phyloP scores from a whole-genome alignment of 768 basidiomycete species.

The Termitomyces heimii region DNA sequence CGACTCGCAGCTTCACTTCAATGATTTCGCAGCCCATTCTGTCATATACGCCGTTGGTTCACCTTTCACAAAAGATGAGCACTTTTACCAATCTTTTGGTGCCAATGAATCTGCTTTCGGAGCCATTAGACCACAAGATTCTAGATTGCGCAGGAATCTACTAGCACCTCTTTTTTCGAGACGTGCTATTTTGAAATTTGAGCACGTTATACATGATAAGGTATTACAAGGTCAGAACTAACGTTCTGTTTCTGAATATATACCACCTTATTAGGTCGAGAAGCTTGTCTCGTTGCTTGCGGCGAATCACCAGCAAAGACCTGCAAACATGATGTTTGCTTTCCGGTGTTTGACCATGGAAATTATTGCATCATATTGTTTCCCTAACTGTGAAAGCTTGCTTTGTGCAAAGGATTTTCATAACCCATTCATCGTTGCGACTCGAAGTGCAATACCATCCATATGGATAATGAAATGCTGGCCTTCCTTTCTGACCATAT shows the following conservation, averaged over 20 bases:
- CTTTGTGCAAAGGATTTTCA: conserved; percentile 27
- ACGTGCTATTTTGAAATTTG: conserved; percentile 29
- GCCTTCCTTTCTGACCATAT: conserved; percentile 19
- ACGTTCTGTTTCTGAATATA: background rate
- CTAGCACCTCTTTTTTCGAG: conserved; percentile 32
- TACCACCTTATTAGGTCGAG: conserved; percentile 26
- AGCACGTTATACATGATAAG: conserved; percentile 24
- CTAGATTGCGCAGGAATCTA: conserved; percentile 24
- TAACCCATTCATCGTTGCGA: conserved; percentile 25
- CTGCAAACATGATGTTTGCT: conserved; percentile 31
- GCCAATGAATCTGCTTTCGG: conserved; percentile 29
- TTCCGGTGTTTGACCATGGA: conserved; percentile 37
- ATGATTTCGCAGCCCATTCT: conserved; percentile 24
- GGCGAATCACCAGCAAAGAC: conserved; percentile 10
- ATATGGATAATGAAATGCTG: conserved; percentile 27
- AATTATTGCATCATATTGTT: conserved; percentile 37
- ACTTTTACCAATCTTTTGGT: conserved; percentile 32
- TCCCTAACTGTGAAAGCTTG: conserved; percentile 25
- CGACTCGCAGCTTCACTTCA: conserved; percentile 30
- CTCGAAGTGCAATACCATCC: conserved; percentile 22
- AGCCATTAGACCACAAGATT: conserved; percentile 25
- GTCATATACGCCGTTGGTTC: conserved; percentile 29
- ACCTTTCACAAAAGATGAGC: conserved; percentile 31
- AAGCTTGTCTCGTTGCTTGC: conserved; percentile 19
- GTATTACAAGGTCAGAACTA: conserved; percentile 11